Evolutionary conservation across 2,329 filamentous ascomycete species (phyloP).

Genomic region (Plectosphaerella sp.): DNA sequence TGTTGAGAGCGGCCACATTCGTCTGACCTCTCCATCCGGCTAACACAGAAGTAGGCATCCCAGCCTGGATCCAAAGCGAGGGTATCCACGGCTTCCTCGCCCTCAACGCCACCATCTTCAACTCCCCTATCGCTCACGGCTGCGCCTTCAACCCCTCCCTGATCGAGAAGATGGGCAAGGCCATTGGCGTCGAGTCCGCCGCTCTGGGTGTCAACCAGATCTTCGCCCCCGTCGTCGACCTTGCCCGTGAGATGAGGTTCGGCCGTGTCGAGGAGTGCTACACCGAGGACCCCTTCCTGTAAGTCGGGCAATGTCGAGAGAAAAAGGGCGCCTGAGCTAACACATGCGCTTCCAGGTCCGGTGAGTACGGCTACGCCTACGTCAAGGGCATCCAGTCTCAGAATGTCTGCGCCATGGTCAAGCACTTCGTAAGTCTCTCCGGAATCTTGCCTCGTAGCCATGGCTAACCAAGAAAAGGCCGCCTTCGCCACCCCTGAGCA

Average conservation of each 20-base stretch:
- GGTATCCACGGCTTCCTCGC: constrained; percentile 70
- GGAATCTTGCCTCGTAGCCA: not conserved
- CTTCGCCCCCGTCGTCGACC: constrained; percentile 66
- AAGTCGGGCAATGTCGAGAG: constrained; percentile 9
- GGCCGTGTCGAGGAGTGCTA: constrained; percentile 73
- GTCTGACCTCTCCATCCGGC: not conserved
- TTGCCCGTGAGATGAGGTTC: constrained; percentile 67
- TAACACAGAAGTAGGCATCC: constrained; percentile 64
- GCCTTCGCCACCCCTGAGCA: constrained; percentile 67
- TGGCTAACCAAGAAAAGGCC: constrained; percentile 25
- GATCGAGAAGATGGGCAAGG: constrained; percentile 60
- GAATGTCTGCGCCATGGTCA: constrained; percentile 67
- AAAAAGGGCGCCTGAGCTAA: constrained; percentile 4
- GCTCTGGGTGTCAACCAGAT: constrained; percentile 69
- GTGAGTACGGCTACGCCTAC: constrained; percentile 60
- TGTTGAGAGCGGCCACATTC: constrained; percentile 1
- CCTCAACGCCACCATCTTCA: constrained; percentile 73
- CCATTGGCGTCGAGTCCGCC: constrained; percentile 61
- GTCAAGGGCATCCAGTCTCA: constrained; percentile 56
- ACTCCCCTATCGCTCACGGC: constrained; percentile 68
- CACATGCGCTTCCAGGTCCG: constrained; percentile 31
- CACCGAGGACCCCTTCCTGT: constrained; percentile 63
- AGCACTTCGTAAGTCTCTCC: constrained; percentile 56
- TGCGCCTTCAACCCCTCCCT: constrained; percentile 66
- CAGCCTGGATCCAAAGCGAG: constrained; percentile 69